phyloP scores from a whole-genome alignment of 805 yeast species.

The Cyberlindnera suaveolens region DNA sequence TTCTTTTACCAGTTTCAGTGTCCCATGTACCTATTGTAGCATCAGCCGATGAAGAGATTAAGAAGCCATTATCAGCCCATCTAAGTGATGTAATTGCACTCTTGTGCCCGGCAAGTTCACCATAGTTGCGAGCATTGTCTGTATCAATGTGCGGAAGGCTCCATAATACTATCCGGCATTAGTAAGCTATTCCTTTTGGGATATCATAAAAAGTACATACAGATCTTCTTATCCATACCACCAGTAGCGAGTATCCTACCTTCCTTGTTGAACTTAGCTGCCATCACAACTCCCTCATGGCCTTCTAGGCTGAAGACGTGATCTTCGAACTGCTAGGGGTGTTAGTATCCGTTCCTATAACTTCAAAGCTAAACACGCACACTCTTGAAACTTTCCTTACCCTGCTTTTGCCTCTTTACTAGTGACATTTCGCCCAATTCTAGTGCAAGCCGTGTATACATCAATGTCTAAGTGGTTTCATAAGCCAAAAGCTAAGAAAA shows the following conservation, averaged over 20 bases:
- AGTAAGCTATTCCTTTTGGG: neutral
- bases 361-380: slow-evolving; percentile 8
- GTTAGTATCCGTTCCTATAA: slow-evolving; percentile 2
- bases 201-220: slow-evolving; percentile 1
- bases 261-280: slow-evolving; percentile 43
- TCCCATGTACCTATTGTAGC: slow-evolving; percentile 59
- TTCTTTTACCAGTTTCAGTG: slow-evolving; percentile 44
- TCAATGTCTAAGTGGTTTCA: neutral
- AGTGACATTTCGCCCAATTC: slow-evolving; percentile 23
- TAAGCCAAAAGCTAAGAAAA: no score
- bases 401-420: slow-evolving; percentile 29
- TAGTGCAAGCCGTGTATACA: neutral
- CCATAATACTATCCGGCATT: slow-evolving; percentile 15
- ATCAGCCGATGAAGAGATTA: slow-evolving; percentile 58
- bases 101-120: slow-evolving; percentile 49
- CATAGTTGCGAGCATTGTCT: slow-evolving; percentile 31
- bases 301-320: slow-evolving; percentile 37
- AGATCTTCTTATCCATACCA: slow-evolving; percentile 48
- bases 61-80: slow-evolving; percentile 44
- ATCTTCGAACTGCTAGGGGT: slow-evolving; percentile 8
- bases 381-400: slow-evolving; percentile 1
- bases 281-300: slow-evolving; percentile 47
- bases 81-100: slow-evolving; percentile 55
- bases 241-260: slow-evolving; percentile 57
- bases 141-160: slow-evolving; percentile 19